Evolutionary conservation across 108 stramenopile species (phyloP).

Genomic region (Pseudonitzschia delicatissima): DNA sequence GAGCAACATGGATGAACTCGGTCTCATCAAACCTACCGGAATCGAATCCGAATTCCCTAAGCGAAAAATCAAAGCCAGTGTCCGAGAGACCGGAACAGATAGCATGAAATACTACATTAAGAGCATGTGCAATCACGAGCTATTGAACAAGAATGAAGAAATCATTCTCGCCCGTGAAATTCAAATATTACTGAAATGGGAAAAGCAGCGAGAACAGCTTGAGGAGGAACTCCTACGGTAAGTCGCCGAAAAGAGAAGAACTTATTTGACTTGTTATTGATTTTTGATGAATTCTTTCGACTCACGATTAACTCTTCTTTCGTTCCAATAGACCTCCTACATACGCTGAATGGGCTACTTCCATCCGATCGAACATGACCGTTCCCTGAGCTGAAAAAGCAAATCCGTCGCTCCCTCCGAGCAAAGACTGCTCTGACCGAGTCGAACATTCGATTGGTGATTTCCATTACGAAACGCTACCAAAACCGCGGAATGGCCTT

Average conservation of each 20-base stretch:
- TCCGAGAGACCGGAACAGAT: slow-evolving; percentile 74
- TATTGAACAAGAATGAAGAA: slow-evolving; percentile 86
- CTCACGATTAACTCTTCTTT: neutral
- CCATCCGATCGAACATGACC: slow-evolving; percentile 64
- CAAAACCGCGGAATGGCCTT: slow-evolving; percentile 76
- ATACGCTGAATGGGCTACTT: slow-evolving; percentile 82
- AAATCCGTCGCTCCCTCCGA: slow-evolving; percentile 80
- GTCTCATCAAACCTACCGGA: neutral
- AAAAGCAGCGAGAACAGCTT: slow-evolving; percentile 64
- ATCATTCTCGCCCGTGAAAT: slow-evolving; percentile 83
- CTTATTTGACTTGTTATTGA: neutral
- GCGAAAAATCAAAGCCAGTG: slow-evolving; percentile 59
- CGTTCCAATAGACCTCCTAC: slow-evolving; percentile 58
- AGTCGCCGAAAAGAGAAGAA: slow-evolving; percentile 6
- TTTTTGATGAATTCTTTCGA: neutral
- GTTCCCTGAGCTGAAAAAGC: slow-evolving; percentile 84
- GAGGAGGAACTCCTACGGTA: slow-evolving; percentile 66
- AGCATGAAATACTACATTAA: slow-evolving; percentile 83
- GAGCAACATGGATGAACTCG: neutral
- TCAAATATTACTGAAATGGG: slow-evolving; percentile 80
- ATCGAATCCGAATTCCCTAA: slow-evolving; percentile 20
- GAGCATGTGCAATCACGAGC: slow-evolving; percentile 85
- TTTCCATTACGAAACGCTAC: slow-evolving; percentile 89
- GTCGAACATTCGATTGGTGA: slow-evolving; percentile 87
- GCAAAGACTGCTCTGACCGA: slow-evolving; percentile 86